These are phyloP conservation scores for Pezizomycotina sp. DNA, from an alignment of 2,329 filamentous ascomycete species.

Conservation along the genomic window DNA sequence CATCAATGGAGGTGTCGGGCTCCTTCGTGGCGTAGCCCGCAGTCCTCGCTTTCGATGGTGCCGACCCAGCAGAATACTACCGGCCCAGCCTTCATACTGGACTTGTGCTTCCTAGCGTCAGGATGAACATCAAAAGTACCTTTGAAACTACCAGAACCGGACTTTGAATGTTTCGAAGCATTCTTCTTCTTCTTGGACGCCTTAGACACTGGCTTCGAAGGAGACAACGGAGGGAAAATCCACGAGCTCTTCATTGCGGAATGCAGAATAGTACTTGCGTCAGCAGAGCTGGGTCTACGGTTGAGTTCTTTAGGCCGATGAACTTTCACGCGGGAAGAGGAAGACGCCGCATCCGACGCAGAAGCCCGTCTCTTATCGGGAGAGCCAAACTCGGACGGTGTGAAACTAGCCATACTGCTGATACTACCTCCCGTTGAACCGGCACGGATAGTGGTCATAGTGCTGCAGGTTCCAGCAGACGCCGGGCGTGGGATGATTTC, in stretches of 20 bases:
- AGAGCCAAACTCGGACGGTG: constrained; percentile 26
- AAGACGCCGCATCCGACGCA: constrained; percentile 30
- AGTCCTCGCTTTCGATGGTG: constrained; percentile 33
- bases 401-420: constrained; percentile 42
- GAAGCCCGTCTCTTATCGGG: constrained; percentile 27
- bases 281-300: constrained; percentile 17
- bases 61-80: constrained; percentile 42
- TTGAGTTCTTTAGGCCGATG: constrained; percentile 9
- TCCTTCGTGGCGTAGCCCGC: constrained; percentile 30
- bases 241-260: constrained; percentile 12
- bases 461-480: constrained; percentile 71
- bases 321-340: constrained; percentile 25
- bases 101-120: constrained; percentile 29
- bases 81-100: constrained; percentile 50
- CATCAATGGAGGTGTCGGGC: constrained; percentile 32
- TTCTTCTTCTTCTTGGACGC: constrained; percentile 19
- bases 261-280: constrained; percentile 15
- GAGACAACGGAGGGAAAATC: constrained; percentile 17
- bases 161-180: constrained; percentile 29
- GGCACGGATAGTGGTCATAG: constrained; percentile 53
- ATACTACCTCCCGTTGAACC: constrained; percentile 65
- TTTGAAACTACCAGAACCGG: too few species aligned
- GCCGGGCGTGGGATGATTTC: constrained; percentile 71
- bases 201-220: constrained; percentile 14
- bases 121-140: constrained; percentile 10